A percentile compares a stretch with the other conserved stretches of the same genome.
These are phyloP conservation scores for Neopestalotiopsis sp. DNA, from an alignment of 2,329 filamentous ascomycete species.

Conservation along the genomic window DNA sequence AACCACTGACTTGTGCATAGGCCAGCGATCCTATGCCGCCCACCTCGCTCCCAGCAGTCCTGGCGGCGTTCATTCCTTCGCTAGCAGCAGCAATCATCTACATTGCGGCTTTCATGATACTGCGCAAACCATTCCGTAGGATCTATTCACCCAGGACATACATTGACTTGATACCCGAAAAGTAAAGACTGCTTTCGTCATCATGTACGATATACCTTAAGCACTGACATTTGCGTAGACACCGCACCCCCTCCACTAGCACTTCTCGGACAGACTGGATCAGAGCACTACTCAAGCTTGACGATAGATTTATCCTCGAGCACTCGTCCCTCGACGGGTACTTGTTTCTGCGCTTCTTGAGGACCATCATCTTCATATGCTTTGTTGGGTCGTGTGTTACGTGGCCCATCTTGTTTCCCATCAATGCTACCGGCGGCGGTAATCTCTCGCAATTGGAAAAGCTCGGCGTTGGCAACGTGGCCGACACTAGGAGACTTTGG, in stretches of 20 bases:
- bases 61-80: constrained; percentile 24
- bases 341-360: constrained; percentile 84
- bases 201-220: background rate
- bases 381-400: constrained; percentile 81
- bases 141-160: constrained; percentile 28
- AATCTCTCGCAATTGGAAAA: constrained; percentile 68
- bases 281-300: constrained; percentile 62
- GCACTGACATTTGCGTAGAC: constrained; percentile 23
- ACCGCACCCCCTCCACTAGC: constrained; percentile 21
- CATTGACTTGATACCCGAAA: constrained; percentile 26
- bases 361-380: constrained; percentile 76
- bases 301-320: constrained; percentile 80
- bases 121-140: constrained; percentile 24
- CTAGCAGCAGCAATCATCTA: constrained; percentile 23
- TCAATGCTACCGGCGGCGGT: constrained; percentile 82
- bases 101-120: constrained; percentile 23
- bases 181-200: constrained; percentile 16
- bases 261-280: constrained; percentile 52
- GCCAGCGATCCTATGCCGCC: constrained; percentile 4
- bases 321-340: constrained; percentile 90
- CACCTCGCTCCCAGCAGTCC: constrained; percentile 10
- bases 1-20: background rate
- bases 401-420: constrained; percentile 82
- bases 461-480: constrained; percentile 58
- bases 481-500: constrained; percentile 71